Percentiles rank a stretch among this genome's conserved stretches.
These are phyloP conservation scores for Fusarium abutilonis DNA, from an alignment of 2,329 filamentous ascomycete genomes.

Conservation along the genomic window DNA sequence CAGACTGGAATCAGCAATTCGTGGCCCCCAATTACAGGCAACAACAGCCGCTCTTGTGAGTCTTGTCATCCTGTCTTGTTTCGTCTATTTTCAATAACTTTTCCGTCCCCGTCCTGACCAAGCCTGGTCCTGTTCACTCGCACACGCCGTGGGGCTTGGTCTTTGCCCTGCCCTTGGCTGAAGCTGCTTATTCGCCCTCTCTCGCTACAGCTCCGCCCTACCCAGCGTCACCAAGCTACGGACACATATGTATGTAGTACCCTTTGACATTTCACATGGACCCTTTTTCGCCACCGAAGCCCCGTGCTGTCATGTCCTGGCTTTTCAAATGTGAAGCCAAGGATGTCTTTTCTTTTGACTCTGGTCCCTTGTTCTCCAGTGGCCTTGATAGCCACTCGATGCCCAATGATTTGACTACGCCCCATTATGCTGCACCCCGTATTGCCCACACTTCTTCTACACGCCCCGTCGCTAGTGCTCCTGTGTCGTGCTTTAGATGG, in stretches of 20 bases:
- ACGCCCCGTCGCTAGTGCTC: conserved; percentile 34
- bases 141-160: conserved; percentile 39
- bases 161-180: conserved; percentile 33
- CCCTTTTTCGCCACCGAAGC: conserved; percentile 30
- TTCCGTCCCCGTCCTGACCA: background rate
- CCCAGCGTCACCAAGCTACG: conserved; percentile 32
- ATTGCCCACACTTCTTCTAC: conserved; percentile 21
- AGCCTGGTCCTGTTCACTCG: conserved; percentile 27
- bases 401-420: conserved; percentile 43
- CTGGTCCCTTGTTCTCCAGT: conserved; percentile 29
- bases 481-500: conserved; percentile 34
- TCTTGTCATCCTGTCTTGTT: conserved; percentile 16
- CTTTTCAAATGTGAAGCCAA: conserved; percentile 11
- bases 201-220: conserved; percentile 33
- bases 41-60: conserved; percentile 14
- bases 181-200: conserved; percentile 29
- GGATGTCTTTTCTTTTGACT: conserved; percentile 28
- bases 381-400: conserved; percentile 31
- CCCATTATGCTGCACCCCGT: conserved; percentile 33
- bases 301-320: conserved; percentile 27
- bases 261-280: conserved; percentile 18
- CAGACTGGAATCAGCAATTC: conserved; percentile 17
- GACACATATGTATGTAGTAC: background rate
- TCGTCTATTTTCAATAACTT: conserved; percentile 29
- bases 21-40: conserved; percentile 37